These are phyloP conservation scores for Phylloporus rhodoxanthus DNA, from an alignment of 768 basidiomycete genomes.

Conservation along the genomic window DNA sequence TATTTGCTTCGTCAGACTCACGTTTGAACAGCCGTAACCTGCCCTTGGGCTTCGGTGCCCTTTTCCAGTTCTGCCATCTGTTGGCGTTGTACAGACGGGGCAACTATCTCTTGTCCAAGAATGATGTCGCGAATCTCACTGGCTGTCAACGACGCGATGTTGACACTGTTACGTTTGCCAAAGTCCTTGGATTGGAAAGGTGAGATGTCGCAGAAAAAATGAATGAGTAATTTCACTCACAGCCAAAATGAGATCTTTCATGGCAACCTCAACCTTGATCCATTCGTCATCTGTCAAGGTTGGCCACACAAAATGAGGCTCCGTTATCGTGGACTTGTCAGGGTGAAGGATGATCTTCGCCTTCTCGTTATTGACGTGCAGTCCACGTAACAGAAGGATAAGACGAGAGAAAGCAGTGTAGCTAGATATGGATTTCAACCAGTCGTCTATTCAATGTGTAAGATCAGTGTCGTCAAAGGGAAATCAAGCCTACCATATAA, in stretches of 20 bases:
- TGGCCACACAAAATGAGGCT: constrained; percentile 98
- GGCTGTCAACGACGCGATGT: constrained; percentile 93
- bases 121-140: constrained; percentile 98
- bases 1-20: constrained; percentile 25
- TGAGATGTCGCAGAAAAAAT: constrained; percentile 10
- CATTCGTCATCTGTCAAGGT: constrained; percentile 90
- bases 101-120: constrained; percentile 96
- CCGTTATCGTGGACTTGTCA: constrained; percentile 94
- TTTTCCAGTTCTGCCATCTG: constrained; percentile 99
- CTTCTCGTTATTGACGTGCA: constrained; percentile 99
- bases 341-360: constrained; percentile 98
- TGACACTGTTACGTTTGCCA: constrained; percentile 98
- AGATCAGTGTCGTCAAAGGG: constrained; percentile 1
- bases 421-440: constrained; percentile 98
- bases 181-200: constrained; percentile 59
- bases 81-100: constrained; percentile 92
- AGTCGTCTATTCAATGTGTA: constrained; percentile 61
- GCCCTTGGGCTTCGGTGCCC: constrained; percentile 86
- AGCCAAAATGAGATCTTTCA: constrained; percentile 94
- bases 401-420: constrained; percentile 99
- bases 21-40: constrained; percentile 95
- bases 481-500: constrained; percentile 60
- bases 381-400: constrained; percentile 91
- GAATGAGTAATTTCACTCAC: constrained; percentile 34
- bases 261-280: constrained; percentile 98